Evolutionary conservation across 2,329 filamentous ascomycete species (phyloP).

Genomic region (Aspergillus calidoustus): DNA sequence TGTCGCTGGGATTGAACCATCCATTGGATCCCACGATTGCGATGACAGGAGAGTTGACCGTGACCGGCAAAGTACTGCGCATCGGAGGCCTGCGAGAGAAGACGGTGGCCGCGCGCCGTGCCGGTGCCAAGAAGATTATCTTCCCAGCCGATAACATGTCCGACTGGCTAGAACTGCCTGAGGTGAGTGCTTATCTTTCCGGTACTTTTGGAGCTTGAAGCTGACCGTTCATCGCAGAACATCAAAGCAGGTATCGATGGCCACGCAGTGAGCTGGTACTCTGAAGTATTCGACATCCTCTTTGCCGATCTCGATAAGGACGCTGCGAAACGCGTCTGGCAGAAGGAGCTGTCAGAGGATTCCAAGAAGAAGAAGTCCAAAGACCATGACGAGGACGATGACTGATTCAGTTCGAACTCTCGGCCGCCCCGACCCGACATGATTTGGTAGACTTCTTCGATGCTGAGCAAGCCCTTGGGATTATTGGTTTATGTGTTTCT

Average conservation of each 20-base stretch:
- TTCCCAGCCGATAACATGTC: constrained; percentile 96
- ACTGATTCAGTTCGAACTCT: constrained; percentile 23
- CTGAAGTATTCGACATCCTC: constrained; percentile 87
- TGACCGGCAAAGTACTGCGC: constrained; percentile 93
- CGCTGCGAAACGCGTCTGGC: constrained; percentile 74
- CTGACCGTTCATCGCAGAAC: constrained; percentile 65
- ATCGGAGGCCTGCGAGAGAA: constrained; percentile 96
- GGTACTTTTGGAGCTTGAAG: constrained; percentile 14
- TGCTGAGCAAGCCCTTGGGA: constrained; percentile 15
- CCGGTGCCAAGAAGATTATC: constrained; percentile 89
- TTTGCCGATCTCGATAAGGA: constrained; percentile 80
- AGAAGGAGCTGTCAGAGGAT: constrained; percentile 63
- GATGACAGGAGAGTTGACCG: constrained; percentile 96
- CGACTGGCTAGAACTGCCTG: constrained; percentile 95
- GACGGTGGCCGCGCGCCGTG: constrained; percentile 90
- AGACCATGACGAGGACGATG: constrained; percentile 31
- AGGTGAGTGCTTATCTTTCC: constrained; percentile 65
- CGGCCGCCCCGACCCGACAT: constrained; percentile 10
- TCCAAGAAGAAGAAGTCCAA: constrained; percentile 49
- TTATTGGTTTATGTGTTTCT: constrained; percentile 25
- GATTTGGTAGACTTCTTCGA: constrained; percentile 26
- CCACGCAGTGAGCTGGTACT: constrained; percentile 89
- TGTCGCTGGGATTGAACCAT: constrained; percentile 80
- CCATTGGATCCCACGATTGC: constrained; percentile 84
- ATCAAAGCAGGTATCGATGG: constrained; percentile 97